Evolutionary conservation across 192 early-diverging fungal species (phyloP).

Genomic region (Dissophora ornata): DNA sequence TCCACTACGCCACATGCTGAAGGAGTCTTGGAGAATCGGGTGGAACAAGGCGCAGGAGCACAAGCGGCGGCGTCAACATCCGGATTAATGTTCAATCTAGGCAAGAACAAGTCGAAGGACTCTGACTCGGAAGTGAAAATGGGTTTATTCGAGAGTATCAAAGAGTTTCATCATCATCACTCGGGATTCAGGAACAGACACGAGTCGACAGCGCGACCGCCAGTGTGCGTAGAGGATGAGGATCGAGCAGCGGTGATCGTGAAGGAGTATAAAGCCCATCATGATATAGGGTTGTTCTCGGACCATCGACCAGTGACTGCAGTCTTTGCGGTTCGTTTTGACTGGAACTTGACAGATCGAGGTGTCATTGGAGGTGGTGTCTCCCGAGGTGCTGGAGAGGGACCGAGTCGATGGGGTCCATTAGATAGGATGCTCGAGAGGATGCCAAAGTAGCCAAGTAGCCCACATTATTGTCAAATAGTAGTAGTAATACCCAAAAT

Average conservation of each 20-base stretch:
- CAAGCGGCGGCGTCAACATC: not conserved
- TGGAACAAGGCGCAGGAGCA: not conserved
- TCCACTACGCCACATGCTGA: not conserved
- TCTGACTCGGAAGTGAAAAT: not conserved
- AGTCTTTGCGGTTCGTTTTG: slow-evolving; percentile 60
- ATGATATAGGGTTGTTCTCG: slow-evolving; percentile 56
- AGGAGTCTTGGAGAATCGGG: not conserved
- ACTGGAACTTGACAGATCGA: slow-evolving; percentile 54
- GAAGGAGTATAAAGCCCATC: slow-evolving; percentile 49
- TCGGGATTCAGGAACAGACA: not conserved
- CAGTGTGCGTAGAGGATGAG: slow-evolving; percentile 40
- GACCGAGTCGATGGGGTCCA: slow-evolving; percentile 23
- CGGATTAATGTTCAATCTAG: slow-evolving; percentile 7
- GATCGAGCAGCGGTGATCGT: slow-evolving; percentile 34
- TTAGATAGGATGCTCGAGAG: slow-evolving; percentile 34
- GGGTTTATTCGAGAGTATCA: slow-evolving; percentile 26
- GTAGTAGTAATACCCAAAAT: too few relatives aligned
- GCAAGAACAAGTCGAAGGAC: slow-evolving; percentile 10
- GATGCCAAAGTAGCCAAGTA: slow-evolving; percentile 13
- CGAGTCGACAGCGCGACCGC: not conserved
- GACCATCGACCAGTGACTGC: slow-evolving; percentile 66
- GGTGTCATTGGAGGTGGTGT: slow-evolving; percentile 13
- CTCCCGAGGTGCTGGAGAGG: not conserved
- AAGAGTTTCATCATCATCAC: slow-evolving; percentile 11
- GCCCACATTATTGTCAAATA: too few relatives aligned